phyloP scores from a whole-genome alignment of 75 land plant genomes.

The Sequoiadendron giganteum region DNA sequence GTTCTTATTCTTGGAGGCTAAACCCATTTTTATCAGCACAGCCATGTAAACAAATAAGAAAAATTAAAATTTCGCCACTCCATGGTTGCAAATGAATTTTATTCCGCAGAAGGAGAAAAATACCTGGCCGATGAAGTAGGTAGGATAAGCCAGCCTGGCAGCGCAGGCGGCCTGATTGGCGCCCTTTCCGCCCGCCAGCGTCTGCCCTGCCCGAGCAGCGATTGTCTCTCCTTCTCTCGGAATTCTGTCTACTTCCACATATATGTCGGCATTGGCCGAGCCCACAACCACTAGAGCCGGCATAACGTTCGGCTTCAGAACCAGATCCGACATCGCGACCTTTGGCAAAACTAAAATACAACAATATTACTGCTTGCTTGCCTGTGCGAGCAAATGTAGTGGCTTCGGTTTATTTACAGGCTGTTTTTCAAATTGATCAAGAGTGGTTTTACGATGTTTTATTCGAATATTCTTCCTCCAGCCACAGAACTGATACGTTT shows the following conservation, averaged over 20 bases:
- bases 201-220: constrained; percentile 66
- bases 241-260: constrained; percentile 78
- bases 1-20: background rate
- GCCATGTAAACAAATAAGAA: background rate
- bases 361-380: background rate
- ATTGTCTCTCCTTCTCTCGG: constrained; percentile 89
- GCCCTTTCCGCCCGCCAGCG: constrained; percentile 93
- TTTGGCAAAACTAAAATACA: background rate
- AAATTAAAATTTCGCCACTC: background rate
- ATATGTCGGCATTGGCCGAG: constrained; percentile 96
- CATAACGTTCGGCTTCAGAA: background rate
- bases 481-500: too few species aligned
- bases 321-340: background rate
- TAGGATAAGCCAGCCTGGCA: constrained; percentile 67
- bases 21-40: background rate
- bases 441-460: background rate
- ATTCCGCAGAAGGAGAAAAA: background rate
- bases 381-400: background rate
- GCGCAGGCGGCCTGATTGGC: constrained; percentile 94
- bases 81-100: background rate
- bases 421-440: background rate
- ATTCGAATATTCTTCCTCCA: too few species aligned
- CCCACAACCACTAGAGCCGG: constrained; percentile 86
- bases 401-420: background rate
- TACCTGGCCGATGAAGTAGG: constrained; percentile 82